Conservation (phyloP, 164 flowering plant species). For the Vitis amurensis region DNA sequence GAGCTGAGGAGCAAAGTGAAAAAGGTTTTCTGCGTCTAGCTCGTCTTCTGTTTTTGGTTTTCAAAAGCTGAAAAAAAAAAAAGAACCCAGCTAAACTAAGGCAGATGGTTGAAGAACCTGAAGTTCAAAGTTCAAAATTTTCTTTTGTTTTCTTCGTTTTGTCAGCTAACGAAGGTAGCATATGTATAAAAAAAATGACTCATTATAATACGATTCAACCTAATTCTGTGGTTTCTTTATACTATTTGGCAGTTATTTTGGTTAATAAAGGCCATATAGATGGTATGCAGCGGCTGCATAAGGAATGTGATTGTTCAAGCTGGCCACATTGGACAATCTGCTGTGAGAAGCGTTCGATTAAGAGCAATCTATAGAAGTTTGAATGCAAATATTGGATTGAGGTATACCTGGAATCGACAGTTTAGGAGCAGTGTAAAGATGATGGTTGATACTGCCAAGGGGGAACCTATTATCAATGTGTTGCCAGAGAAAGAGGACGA, state of each 20-base stretch:
- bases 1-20: no score
- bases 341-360: conserved; percentile 18
- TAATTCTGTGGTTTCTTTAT: background rate
- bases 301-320: conserved; percentile 45
- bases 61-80: no score
- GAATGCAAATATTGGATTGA: conserved; percentile 24
- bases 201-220: background rate
- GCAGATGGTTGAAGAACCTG: no score
- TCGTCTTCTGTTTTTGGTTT: no score
- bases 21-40: no score
- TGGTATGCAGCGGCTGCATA: conserved; percentile 60
- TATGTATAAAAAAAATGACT: no score
- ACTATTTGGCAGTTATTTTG: conserved; percentile 1
- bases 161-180: no score
- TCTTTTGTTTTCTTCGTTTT: no score
- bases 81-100: no score
- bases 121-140: no score
- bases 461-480: conserved; percentile 32
- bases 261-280: conserved; percentile 39
- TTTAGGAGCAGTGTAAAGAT: conserved; percentile 34
- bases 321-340: conserved; percentile 27
- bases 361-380: conserved; percentile 27
- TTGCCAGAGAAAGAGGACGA: conserved; percentile 56
- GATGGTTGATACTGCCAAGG: conserved; percentile 68
- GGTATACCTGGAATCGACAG: conserved; percentile 21